Evolutionary conservation across 352 stramenopile species (phyloP), one percentile per base, ranked within the genome.

Genomic region (Pythium phragmitis): DNA sequence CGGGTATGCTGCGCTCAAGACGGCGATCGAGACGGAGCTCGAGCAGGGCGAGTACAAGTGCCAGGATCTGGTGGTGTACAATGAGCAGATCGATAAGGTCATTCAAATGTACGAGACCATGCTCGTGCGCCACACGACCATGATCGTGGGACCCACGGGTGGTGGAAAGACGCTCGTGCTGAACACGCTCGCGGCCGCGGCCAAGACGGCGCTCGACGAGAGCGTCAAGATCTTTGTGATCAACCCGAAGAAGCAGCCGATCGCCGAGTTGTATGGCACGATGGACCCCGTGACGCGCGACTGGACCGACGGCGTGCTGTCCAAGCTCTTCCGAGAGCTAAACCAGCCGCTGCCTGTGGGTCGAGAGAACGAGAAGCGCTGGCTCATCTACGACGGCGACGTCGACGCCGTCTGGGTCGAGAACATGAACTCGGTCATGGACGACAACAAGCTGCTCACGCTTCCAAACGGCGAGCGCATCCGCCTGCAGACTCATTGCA

Each of bases 391-490:
- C 72, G 95, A 99, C 61, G 96, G 96, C 23, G 96, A 98, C 56
- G 94, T 99, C 0, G 96, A 99, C 69, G 93, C 96, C 0, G 85
- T 98, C 19, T 99, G 96, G 96, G 94, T 99, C 50, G 96, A 99
- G 75, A 98, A 98, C 65, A 98, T 99, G 94, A 99, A 99, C 77
- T 97, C 88, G 23, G 96, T 98, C 57, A 98, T 98, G 96, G 96
- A 98, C 53, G 94, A 98, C 66, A 98, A 98, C 78, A 97, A 97
- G 62, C 67, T 98, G 48, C 75, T 98, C 0, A 98, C 95, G 5
- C 68, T 98, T 7, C 95, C 95, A 4, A 98, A 98, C 65, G 96
- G 96, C 19, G 95, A 98, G 65, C 92, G 96, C 11, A 98, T 98
- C 60, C 87, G 90, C 1, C 68, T 98, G 46, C 90, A 98, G 64